Evolutionary conservation across 2,329 filamentous ascomycete species (phyloP).

Genomic region (Chrysosporium keratinophilum): DNA sequence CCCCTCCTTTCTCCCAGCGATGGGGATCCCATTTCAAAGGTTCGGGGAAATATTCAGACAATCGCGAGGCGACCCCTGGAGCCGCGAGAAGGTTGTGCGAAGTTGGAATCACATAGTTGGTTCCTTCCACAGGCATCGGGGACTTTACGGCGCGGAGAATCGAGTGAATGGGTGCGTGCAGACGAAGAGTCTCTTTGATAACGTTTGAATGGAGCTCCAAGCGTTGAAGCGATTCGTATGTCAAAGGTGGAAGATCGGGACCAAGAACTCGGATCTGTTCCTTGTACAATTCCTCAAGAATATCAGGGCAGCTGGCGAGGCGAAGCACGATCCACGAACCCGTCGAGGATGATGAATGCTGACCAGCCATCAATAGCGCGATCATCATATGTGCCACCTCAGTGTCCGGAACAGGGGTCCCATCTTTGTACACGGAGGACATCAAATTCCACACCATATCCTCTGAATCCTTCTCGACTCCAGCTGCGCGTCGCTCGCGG

Average conservation of each 20-base stretch:
- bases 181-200: constrained; percentile 81
- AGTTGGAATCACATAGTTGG: constrained; percentile 70
- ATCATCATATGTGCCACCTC: constrained; percentile 93
- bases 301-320: constrained; percentile 66
- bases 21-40: constrained; percentile 79
- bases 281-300: constrained; percentile 69
- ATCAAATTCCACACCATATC: constrained; percentile 91
- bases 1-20: constrained; percentile 63
- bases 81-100: constrained; percentile 74
- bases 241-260: constrained; percentile 60
- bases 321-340: constrained; percentile 76
- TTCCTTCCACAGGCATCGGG: constrained; percentile 73
- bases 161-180: constrained; percentile 88
- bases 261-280: constrained; percentile 71
- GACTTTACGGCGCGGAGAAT: constrained; percentile 88
- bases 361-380: constrained; percentile 80
- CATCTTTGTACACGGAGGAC: constrained; percentile 76
- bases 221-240: constrained; percentile 66
- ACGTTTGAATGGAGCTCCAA: constrained; percentile 74
- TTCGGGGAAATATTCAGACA: constrained; percentile 68
- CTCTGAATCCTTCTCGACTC: constrained; percentile 43
- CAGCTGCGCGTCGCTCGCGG: constrained; percentile 53
- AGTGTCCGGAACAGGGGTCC: constrained; percentile 64
- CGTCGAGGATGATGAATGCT: constrained; percentile 78
- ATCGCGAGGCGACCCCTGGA: constrained; percentile 67